Evolutionary conservation across 2,329 filamentous ascomycete genomes (phyloP), one percentile per base, ranked within the genome.

Genomic region (Colletotrichum ledebouriae): DNA sequence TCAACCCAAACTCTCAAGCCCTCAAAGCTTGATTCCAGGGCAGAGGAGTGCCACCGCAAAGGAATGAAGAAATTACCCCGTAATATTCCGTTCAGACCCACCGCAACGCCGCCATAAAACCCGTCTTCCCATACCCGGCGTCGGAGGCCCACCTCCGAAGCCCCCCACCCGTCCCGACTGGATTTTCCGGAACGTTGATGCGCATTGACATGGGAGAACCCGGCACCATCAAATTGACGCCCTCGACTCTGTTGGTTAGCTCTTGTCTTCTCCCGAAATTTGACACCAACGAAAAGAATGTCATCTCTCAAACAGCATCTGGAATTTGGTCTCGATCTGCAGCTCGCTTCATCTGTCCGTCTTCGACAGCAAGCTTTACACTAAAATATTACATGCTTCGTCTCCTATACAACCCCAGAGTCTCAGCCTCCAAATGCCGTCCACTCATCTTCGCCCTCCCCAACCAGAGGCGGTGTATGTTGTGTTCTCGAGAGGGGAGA

Each of bases 301-400:
- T 33, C 39, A 37, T 61, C 59, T 61, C 59, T 61, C 47, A 44
- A 29, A 61, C 59, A 34, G 59, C 59, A 53, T 61, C 20, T 61
- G 59, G 59, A 61, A 22, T 22, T 61, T 61, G 20, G 17, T n/a
- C 17, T 47, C 47, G 20, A 46, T 53, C 37, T 61, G 29, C 58
- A 29, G 13, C 58, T 46, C 25, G 41, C 56, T 13, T 59, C 57
- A 25, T 25, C 25, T 25, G 25, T 1, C 17, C 49, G 42, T 59
- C 58, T 52, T 20, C 29, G 47, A 53, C 37, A 20, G 37, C 59
- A 42, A 50, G 47, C 49, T 33, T 42, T 13, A 17, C 15, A 61
- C 22, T 29, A 49, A 53, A 61, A 61, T 53, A 66, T 60, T 69
- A 69, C 61, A 65, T 34, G 39, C 11, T 68, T 33, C 34, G 29